phyloP scores from a whole-genome alignment of 768 basidiomycete species.

The Mycena crocata region DNA sequence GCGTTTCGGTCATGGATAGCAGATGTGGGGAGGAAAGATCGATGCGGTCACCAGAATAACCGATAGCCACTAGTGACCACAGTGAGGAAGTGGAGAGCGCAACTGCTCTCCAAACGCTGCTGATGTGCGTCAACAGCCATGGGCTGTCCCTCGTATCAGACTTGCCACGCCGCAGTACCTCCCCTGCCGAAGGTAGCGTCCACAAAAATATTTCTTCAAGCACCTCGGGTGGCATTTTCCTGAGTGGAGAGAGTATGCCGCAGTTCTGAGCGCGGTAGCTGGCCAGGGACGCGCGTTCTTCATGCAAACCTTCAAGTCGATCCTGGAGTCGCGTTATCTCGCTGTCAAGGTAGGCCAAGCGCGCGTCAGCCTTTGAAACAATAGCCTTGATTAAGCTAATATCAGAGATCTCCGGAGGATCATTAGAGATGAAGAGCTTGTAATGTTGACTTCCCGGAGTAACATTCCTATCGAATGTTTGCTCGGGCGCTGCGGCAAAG shows the following conservation, averaged over 20 bases:
- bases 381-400: neutral
- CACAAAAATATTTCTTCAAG: constrained; percentile 13
- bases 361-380: neutral
- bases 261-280: neutral
- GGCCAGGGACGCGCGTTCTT: neutral
- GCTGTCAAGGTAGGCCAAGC: neutral
- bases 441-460: too few species aligned
- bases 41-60: too few species aligned
- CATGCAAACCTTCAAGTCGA: neutral
- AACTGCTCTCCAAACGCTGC: neutral
- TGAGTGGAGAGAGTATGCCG: constrained; percentile 2
- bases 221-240: neutral
- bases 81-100: too few species aligned
- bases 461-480: too few species aligned
- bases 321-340: neutral
- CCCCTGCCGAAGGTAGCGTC: neutral
- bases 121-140: constrained; percentile 9
- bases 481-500: too few species aligned
- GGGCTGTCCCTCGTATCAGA: neutral
- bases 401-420: neutral
- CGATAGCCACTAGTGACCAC: too few species aligned
- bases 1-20: neutral
- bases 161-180: neutral
- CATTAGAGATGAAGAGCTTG: neutral
- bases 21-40: neutral